Base-by-base conservation (phyloP, 2,329 filamentous ascomycete species). In the Zymoseptoria passerinii region DNA sequence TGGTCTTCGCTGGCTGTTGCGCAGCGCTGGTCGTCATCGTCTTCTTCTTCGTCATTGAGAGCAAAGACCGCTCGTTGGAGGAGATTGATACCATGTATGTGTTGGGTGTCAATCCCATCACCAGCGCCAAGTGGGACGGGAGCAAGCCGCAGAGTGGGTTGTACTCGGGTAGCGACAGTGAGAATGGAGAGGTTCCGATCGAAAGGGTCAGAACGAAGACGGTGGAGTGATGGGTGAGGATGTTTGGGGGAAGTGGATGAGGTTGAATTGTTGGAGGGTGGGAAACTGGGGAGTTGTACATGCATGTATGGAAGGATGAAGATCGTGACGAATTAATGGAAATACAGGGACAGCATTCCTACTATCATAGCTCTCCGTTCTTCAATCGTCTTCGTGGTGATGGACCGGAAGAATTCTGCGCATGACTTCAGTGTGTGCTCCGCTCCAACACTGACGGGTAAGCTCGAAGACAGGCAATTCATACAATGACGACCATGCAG, bases 71-170 rank as follows among this genome's bases (percentile, higher is more conserved):
- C 19, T 68, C 65, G 2, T 63, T 75, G 19, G 73, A 75, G 63
- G 73, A 75, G 61, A 75, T 74, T 19, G 73, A 75, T 58, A 73
- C 71, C 4, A 74, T 74, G 72, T 74, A 73, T 63, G 65, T 73
- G 28, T 60, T 71, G 40, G 63, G 68, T 28, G 71, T 74, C 56
- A 68, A 70, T 48, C 68, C 68, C 2, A 68, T 68, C 50, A 70
- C 66, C 40, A 66, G 63, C 44, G 60, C 67, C 44, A 66, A 65
- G 49, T 70, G 67, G 67, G 68, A 69, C 54, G 68, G 68, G 7
- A 67, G 64, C 65, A 70, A 70, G 64, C 53, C 66, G 16, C 62
- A 61, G 28, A 65, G 64, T 60, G 60, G 56, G 51, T 60, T 58
- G 44, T 61, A 65, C 53, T 61, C 60, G 53, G 62, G 55, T 1